A percentile compares a stretch with the other conserved stretches of the same genome.
Conservation (phyloP, 129 eudicot genomes). For the Rutidosis leptorrhynchoides region DNA sequence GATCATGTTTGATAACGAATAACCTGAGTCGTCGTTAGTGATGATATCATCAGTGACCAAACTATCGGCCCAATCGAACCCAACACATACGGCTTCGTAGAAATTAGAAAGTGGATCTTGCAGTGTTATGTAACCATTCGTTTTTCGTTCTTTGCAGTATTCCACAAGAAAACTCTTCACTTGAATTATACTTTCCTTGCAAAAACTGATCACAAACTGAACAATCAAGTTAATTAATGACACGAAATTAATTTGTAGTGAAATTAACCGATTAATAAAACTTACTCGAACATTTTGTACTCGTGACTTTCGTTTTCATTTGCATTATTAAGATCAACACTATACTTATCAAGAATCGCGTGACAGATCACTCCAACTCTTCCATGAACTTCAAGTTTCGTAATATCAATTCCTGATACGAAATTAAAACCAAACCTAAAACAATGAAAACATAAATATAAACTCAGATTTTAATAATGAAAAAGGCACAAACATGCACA, state of each 20-base stretch:
- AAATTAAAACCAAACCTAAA: not conserved
- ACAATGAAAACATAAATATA: not conserved
- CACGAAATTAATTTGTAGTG: not conserved
- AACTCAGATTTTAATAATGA: not conserved
- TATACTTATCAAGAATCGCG: constrained; percentile 42
- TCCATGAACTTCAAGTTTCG: constrained; percentile 75
- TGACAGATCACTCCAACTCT: constrained; percentile 53
- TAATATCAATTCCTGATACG: constrained; percentile 1
- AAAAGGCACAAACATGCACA: constrained; percentile 11
- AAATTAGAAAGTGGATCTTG: constrained; percentile 61
- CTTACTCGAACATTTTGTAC: constrained; percentile 61
- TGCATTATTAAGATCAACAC: constrained; percentile 17
- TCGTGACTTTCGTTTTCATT: constrained; percentile 31
- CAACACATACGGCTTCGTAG: constrained; percentile 53
- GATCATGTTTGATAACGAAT: not conserved
- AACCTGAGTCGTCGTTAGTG: constrained; percentile 37
- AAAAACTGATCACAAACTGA: constrained; percentile 33
- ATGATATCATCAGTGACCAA: constrained; percentile 17
- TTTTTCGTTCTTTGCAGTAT: constrained; percentile 45
- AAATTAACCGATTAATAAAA: not conserved
- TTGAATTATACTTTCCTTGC: constrained; percentile 33
- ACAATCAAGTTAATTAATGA: not conserved
- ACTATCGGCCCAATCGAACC: constrained; percentile 37
- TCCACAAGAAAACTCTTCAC: constrained; percentile 48
- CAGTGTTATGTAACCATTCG: constrained; percentile 39